Base-by-base conservation (phyloP, 1,284 basidiomycete genomes). In the Garcileccinum viscosum region DNA sequence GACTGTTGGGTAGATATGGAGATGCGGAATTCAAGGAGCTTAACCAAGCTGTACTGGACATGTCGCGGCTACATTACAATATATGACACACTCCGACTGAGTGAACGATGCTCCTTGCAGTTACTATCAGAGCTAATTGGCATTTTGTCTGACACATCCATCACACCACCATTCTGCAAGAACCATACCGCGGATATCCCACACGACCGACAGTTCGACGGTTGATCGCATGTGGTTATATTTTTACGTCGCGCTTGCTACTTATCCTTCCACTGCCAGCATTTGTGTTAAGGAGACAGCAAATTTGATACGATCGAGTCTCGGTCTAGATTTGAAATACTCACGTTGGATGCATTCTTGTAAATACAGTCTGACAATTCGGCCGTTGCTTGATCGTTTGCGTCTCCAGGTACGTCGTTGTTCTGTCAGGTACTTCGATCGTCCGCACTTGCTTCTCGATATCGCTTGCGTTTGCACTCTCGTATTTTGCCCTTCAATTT, bases 61-160 rank as follows among this genome's bases (percentile, higher is more conserved):
- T 47, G 44, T 12, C 14, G n/a, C 47, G n/a, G n/a, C n/a, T n/a
- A n/a, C n/a, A n/a, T n/a, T n/a, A n/a, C n/a, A n/a, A 50, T 19
- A 27, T 27, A 14, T 27, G 24, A 64, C 30, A 32, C 61, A 60
- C 17, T 58, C 38, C 56, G 60, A 63, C 56, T 27, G n/a, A n/a
- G 40, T 38, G 38, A 61, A 63, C 47, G 1, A 73, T 75, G 73
- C 53, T 70, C n/a, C 64, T 72, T 53, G n/a, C n/a, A n/a, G n/a
- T 76, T 70, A 1, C 19, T 79, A 30, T 44, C 67, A 1, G 69
- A 71, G n/a, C 75, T 67, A 7, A 7, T 76, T 9, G 32, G n/a
- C 11, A 35, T 78, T 12, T 62, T 80, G 59, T 67, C 77, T 27
- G 74, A 70, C n/a, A 80, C 77, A 5, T 76, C 76, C 4, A 71